phyloP scores from a whole-genome alignment of 139 green algal genomes.

The Closterium sp. region DNA sequence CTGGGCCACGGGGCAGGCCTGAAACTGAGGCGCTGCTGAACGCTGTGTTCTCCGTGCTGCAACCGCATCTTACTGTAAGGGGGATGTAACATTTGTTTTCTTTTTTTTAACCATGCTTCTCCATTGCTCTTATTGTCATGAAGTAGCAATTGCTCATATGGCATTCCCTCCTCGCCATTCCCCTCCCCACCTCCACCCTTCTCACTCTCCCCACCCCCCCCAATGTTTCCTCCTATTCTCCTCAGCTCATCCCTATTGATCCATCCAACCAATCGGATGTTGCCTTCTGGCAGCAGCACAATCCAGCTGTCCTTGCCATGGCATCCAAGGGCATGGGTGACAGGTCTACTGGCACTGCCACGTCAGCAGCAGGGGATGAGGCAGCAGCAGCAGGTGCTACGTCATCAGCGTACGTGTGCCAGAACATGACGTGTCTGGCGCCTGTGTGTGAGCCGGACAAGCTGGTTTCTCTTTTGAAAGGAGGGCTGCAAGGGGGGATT shows the following conservation, averaged over 20 bases:
- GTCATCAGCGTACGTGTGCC: constrained; percentile 64
- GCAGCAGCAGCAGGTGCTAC: background rate
- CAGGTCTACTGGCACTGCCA: background rate
- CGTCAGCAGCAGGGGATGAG: too few species aligned
- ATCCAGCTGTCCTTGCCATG: constrained; percentile 69
- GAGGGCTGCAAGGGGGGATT: background rate
- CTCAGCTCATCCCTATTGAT: constrained; percentile 66
- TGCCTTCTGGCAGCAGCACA: constrained; percentile 67
- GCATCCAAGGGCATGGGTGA: constrained; percentile 52
- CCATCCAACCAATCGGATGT: constrained; percentile 52
- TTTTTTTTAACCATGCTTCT: too few species aligned
- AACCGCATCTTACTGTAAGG: constrained; percentile 9
- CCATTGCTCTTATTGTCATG: too few species aligned
- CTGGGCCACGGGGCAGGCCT: background rate
- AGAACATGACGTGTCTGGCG: constrained; percentile 77
- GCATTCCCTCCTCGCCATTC: too few species aligned
- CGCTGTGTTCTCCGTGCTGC: constrained; percentile 8
- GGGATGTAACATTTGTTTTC: too few species aligned
- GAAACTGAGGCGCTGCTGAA: constrained; percentile 6
- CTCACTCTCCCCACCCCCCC: too few species aligned
- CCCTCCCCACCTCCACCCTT: background rate
- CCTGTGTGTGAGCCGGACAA: constrained; percentile 58
- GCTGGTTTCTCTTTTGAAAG: constrained; percentile 55
- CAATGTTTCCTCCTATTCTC: background rate
- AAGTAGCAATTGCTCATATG: too few species aligned